Conservation (phyloP, 169 alveolate genomes). For the Plasmodium gaboni region DNA sequence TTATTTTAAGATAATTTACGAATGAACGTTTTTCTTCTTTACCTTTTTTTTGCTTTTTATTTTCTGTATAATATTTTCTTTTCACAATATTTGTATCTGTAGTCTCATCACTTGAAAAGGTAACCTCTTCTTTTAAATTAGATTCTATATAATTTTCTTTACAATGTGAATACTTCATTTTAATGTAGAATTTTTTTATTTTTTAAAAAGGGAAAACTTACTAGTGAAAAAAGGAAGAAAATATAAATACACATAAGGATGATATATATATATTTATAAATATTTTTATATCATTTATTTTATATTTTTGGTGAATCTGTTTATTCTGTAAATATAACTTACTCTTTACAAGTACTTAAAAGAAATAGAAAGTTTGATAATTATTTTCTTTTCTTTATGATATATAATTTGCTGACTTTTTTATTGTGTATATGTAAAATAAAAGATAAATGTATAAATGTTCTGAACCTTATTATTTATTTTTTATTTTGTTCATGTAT, state of each 20-base stretch:
- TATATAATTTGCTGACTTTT: too few species aligned
- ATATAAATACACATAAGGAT: background rate
- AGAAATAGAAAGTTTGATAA: too few species aligned
- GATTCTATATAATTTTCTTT: slow-evolving; percentile 19
- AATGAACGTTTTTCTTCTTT: slow-evolving; percentile 3
- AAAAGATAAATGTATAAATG: too few species aligned
- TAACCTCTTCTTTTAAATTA: slow-evolving; percentile 26
- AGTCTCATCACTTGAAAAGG: slow-evolving; percentile 69
- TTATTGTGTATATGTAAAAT: too few species aligned
- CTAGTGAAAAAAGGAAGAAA: background rate
- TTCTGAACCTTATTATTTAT: too few species aligned
- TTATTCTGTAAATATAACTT: too few species aligned
- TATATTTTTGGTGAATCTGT: too few species aligned
- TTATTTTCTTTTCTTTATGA: too few species aligned
- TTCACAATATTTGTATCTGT: slow-evolving; percentile 33
- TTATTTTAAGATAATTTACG: slow-evolving; percentile 7
- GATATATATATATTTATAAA: slow-evolving; percentile 2
- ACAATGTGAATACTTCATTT: slow-evolving; percentile 23
- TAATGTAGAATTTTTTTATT: background rate
- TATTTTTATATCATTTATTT: background rate
- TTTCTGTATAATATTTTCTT: background rate
- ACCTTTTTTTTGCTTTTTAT: slow-evolving; percentile 3
- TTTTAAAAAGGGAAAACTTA: too few species aligned
- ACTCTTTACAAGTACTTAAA: too few species aligned
- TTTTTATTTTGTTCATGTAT: too few species aligned